These are phyloP conservation scores for Uronychia binucleata DNA, from an alignment of 73 alveolate species.

Conservation along the genomic window DNA sequence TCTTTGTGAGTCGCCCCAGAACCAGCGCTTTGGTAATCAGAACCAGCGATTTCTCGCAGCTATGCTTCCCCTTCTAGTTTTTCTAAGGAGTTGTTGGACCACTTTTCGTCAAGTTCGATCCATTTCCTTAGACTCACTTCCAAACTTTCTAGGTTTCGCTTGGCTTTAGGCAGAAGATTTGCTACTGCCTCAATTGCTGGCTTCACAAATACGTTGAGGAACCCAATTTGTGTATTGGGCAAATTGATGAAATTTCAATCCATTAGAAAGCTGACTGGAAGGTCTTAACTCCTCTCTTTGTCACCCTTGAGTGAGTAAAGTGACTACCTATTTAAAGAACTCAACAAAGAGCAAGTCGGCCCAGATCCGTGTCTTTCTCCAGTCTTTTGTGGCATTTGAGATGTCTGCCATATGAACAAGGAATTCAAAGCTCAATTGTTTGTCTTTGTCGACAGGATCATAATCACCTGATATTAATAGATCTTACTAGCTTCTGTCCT, in stretches of 20 bases:
- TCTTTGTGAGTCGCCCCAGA: not conserved
- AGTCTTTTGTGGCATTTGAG: conserved; percentile 64
- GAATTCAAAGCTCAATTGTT: conserved; percentile 8
- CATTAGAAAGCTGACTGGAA: conserved; percentile 40
- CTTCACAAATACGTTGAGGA: conserved; percentile 49
- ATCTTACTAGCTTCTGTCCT: conserved; percentile 11
- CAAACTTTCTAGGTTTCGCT: not conserved
- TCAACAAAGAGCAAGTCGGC: conserved; percentile 68
- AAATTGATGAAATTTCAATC: conserved; percentile 64
- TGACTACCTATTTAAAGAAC: conserved; percentile 33
- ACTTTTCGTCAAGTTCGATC: conserved; percentile 2
- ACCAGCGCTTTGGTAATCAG: not conserved
- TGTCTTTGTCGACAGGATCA: conserved; percentile 25
- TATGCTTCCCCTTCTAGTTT: not conserved
- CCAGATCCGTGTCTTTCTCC: conserved; percentile 66
- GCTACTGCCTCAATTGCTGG: conserved; percentile 26
- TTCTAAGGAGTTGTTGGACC: not conserved
- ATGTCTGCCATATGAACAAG: conserved; percentile 51
- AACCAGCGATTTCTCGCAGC: not conserved
- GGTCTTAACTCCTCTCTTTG: conserved; percentile 65
- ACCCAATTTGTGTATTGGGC: conserved; percentile 58
- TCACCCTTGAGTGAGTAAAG: conserved; percentile 57
- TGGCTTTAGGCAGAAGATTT: conserved; percentile 4
- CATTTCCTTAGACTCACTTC: conserved; percentile 6
- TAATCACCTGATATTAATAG: not conserved